Percentiles rank a stretch among this genome's conserved stretches.
These are phyloP conservation scores for Plantago elongata DNA, from an alignment of 257 asterid species.

Conservation along the genomic window DNA sequence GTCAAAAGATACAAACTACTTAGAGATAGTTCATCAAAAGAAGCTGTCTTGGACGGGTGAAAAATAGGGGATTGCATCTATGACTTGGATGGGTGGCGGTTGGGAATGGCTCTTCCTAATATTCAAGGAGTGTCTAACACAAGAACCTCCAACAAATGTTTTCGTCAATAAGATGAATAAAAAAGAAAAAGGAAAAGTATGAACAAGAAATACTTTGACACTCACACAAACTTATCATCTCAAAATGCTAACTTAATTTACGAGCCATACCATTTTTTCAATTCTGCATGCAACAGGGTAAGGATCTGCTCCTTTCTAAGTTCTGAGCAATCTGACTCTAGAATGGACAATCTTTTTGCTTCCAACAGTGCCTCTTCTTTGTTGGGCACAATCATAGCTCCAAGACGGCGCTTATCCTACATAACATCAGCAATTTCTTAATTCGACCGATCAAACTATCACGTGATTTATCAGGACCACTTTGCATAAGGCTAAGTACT, in stretches of 20 bases:
- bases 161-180: no score
- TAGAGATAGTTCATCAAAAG: no score
- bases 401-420: slow-evolving; percentile 90
- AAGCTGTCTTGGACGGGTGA: no score
- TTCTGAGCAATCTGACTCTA: slow-evolving; percentile 54
- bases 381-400: slow-evolving; percentile 78
- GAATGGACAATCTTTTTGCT: slow-evolving; percentile 53
- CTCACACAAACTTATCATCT: neutral
- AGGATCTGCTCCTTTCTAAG: slow-evolving; percentile 50
- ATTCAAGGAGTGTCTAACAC: no score
- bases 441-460: slow-evolving; percentile 3
- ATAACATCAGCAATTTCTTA: slow-evolving; percentile 10
- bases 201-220: neutral
- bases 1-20: no score
- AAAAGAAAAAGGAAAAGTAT: neutral
- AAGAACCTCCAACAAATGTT: no score
- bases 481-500: neutral
- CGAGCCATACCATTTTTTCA: slow-evolving; percentile 56
- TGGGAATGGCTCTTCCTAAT: no score
- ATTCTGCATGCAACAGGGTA: slow-evolving; percentile 53
- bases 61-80: no score
- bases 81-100: no score
- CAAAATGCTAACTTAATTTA: neutral
- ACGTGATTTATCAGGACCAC: neutral
- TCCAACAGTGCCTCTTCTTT: slow-evolving; percentile 61